Evolutionary conservation across 768 basidiomycete genomes (phyloP).

Genomic region (Aureoboletus auriporus): DNA sequence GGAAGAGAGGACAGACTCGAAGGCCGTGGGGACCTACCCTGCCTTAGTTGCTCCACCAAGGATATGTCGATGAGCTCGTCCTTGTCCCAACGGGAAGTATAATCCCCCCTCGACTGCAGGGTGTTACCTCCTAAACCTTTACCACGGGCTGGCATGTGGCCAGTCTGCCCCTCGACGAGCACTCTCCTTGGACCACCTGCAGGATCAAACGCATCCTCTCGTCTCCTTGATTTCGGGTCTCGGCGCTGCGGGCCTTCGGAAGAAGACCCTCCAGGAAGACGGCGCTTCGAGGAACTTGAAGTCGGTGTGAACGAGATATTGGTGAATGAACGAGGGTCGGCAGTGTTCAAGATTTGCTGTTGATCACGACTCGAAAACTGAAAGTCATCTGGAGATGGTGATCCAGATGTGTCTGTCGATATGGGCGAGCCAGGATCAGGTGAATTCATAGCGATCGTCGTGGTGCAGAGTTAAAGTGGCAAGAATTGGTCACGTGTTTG

Average conservation of each 20-base stretch:
- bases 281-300: conserved; percentile 43
- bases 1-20: conserved; percentile 1
- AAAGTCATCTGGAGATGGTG: conserved; percentile 34
- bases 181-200: conserved; percentile 20
- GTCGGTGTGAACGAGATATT: conserved; percentile 17
- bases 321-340: conserved; percentile 17
- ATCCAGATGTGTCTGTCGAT: conserved; percentile 36
- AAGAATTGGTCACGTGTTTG: conserved; percentile 18
- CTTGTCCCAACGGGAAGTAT: conserved; percentile 46
- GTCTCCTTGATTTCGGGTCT: conserved; percentile 48
- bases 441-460: conserved; percentile 29
- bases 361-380: conserved; percentile 28
- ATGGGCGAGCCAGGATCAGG: conserved; percentile 35
- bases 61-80: conserved; percentile 50
- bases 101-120: conserved; percentile 32
- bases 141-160: conserved; percentile 2
- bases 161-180: conserved; percentile 19
- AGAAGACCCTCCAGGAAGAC: conserved; percentile 46
- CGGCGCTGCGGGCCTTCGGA: conserved; percentile 41
- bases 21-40: conserved; percentile 35
- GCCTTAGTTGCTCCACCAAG: conserved; percentile 51
- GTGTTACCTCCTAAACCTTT: conserved; percentile 17
- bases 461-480: not conserved
- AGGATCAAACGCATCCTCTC: conserved; percentile 37
- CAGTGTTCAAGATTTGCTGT: conserved; percentile 19